These are phyloP conservation scores for Yarrowia phangngaensis DNA, from an alignment of 805 yeast genomes.

Conservation along the genomic window DNA sequence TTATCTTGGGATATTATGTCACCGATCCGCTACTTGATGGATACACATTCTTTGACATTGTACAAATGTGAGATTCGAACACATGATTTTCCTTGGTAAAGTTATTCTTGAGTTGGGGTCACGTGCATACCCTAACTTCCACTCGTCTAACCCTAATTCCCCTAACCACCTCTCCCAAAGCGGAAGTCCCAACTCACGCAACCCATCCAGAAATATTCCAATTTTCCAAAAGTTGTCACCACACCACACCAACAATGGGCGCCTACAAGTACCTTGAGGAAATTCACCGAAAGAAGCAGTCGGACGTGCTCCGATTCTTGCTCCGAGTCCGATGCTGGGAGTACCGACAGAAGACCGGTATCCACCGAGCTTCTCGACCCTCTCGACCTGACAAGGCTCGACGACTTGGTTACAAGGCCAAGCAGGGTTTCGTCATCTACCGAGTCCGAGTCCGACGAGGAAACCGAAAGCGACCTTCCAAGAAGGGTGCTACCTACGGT, in stretches of 20 bases:
- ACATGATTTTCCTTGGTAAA: too few relatives aligned
- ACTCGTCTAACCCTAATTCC: slow-evolving; percentile 16
- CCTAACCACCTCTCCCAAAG: slow-evolving; percentile 3
- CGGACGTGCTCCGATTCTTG: slow-evolving; percentile 98
- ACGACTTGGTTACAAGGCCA: slow-evolving; percentile 99
- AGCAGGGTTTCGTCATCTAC: slow-evolving; percentile 99
- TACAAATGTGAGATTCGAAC: too few relatives aligned
- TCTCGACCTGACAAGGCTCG: slow-evolving; percentile 99
- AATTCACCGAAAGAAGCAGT: slow-evolving; percentile 99
- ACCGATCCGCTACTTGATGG: too few relatives aligned
- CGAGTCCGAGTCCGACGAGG: slow-evolving; percentile 99
- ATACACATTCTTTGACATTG: too few relatives aligned
- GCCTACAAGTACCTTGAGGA: slow-evolving; percentile 99
- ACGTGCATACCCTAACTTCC: slow-evolving; percentile 21
- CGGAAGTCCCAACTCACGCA: slow-evolving; percentile 2
- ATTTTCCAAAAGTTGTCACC: not conserved
- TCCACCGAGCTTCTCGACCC: slow-evolving; percentile 98
- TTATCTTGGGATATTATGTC: too few relatives aligned
- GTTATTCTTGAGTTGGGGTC: too few relatives aligned
- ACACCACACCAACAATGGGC: slow-evolving; percentile 56
- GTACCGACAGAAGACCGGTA: slow-evolving; percentile 97
- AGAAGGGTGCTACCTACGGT: slow-evolving; percentile 99
- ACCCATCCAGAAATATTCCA: not conserved
- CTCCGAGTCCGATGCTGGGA: slow-evolving; percentile 99
- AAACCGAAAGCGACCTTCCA: slow-evolving; percentile 99